Evolutionary conservation across 306 rosid genomes (phyloP).

Genomic region (Lupinus albus): DNA sequence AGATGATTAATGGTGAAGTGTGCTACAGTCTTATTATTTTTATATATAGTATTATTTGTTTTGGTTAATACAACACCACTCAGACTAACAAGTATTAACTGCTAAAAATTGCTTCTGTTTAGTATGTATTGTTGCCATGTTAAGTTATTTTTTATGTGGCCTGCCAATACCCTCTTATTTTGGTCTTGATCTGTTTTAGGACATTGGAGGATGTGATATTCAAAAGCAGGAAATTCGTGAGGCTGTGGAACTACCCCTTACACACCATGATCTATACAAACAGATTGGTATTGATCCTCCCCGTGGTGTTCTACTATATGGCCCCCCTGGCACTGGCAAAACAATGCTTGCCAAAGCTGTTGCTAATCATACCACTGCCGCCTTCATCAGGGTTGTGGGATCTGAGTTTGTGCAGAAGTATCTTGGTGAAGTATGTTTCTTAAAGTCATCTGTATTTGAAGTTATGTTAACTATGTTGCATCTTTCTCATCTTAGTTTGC

Average conservation of each 20-base stretch:
- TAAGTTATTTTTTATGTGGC: neutral
- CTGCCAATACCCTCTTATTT: neutral
- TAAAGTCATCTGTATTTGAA: slow-evolving; percentile 9
- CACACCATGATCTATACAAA: slow-evolving; percentile 94
- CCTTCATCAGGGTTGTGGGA: slow-evolving; percentile 98
- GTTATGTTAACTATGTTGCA: slow-evolving; percentile 7
- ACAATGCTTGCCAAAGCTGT: slow-evolving; percentile 99
- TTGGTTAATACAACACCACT: neutral
- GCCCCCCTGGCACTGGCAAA: slow-evolving; percentile 98
- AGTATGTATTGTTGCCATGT: slow-evolving; percentile 17
- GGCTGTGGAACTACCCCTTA: slow-evolving; percentile 96
- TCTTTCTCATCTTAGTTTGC: slow-evolving; percentile 3
- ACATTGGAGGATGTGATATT: slow-evolving; percentile 98
- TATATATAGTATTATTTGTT: slow-evolving; percentile 17
- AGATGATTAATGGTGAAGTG: slow-evolving; percentile 53
- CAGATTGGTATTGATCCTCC: slow-evolving; percentile 99
- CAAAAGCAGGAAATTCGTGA: slow-evolving; percentile 99
- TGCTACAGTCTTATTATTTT: slow-evolving; percentile 51
- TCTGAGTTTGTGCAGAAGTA: slow-evolving; percentile 99
- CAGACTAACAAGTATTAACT: neutral
- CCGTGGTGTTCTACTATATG: slow-evolving; percentile 98
- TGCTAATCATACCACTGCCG: slow-evolving; percentile 98
- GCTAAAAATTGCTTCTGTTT: neutral
- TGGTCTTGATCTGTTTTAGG: slow-evolving; percentile 49
- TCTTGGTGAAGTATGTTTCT: slow-evolving; percentile 89